Evolutionary conservation across 805 yeast genomes (phyloP), one percentile per base, ranked within the genome.

Genomic region (Teunomyces atbi): DNA sequence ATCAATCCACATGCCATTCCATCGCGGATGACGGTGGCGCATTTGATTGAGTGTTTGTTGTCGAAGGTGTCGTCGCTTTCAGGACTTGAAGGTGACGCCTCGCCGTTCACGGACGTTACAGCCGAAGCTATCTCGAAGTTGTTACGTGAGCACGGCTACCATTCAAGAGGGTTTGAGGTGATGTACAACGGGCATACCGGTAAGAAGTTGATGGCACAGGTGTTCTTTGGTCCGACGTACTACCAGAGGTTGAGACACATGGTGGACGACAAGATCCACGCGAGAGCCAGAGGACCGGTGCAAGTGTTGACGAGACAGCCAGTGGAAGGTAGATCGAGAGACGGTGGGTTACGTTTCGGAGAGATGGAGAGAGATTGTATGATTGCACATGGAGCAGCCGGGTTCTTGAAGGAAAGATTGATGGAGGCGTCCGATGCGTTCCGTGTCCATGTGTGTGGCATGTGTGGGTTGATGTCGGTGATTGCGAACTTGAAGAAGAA

Each of bases 321-420:
- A 4, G 97, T 91, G 52, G 98, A 92, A 72, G 99, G 99, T 83
- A 84, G 99, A 71, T 90, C 97, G 13, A 83, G 99, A 74, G 98
- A 94, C 71, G 99, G 99, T 82, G 99, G 99, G 59, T 77, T 92
- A 67, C 89, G 99, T 72, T 91, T 92, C 81, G 99, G 99, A 63
- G 99, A 92, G 71, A 94, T 94, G 99, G 99, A 94, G 74, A 89
- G 99, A 77, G 99, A 94, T 79, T 94, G 99, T 86, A 92, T 94
- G 97, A 94, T 94, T 77, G 99, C 99, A 2, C 98, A 94, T 66
- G 99, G 99, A 68, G 98, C 97, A 11, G 97, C 99, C 3, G 95
- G 97, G 6, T 92, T 94, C 77, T 80, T 94, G 74, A 90, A 92
- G 70, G 99, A 94, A 74, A 81, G 99, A 68, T 77, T 94, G 67